Evolutionary conservation across 2,329 filamentous ascomycete genomes (phyloP).

Genomic region (Xylaria hypoxylon): DNA sequence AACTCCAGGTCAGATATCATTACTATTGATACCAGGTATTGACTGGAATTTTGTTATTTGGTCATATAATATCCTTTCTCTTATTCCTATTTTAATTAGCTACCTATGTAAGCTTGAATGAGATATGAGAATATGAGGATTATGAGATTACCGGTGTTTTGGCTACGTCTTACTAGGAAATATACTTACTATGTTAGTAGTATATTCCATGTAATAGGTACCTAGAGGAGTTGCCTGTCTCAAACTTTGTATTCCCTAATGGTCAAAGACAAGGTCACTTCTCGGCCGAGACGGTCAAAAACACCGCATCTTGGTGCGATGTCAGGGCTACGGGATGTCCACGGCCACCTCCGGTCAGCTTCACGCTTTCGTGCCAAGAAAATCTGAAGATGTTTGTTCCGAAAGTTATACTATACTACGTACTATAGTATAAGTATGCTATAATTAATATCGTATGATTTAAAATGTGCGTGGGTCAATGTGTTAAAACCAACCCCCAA

Average conservation of each 20-base stretch:
- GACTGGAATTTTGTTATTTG: conserved; percentile 1
- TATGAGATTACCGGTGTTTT: conserved; percentile 12
- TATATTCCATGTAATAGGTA: too few relatives aligned
- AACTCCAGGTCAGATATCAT: not conserved
- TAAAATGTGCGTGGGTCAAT: too few relatives aligned
- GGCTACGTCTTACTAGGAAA: not conserved
- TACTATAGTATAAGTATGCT: too few relatives aligned
- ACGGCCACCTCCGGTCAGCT: not conserved
- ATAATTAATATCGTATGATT: too few relatives aligned
- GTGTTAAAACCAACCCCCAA: not conserved
- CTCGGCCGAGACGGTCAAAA: not conserved
- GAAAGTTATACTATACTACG: too few relatives aligned
- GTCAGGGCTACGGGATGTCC: not conserved
- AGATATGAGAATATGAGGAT: conserved; percentile 32
- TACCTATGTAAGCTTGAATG: conserved; percentile 20
- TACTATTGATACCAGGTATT: conserved; percentile 1
- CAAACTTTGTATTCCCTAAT: too few relatives aligned
- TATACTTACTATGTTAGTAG: too few relatives aligned
- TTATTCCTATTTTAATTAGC: conserved; percentile 5
- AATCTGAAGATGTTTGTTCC: not conserved
- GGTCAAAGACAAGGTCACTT: too few relatives aligned
- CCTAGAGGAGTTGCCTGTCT: too few relatives aligned
- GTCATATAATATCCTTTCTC: not conserved
- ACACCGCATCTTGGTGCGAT: not conserved
- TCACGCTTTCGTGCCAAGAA: not conserved